A percentile compares a stretch with the other conserved stretches of the same genome.
These are phyloP conservation scores for Colletotrichum sp. DNA, from an alignment of 2,329 filamentous ascomycete genomes.

Conservation along the genomic window DNA sequence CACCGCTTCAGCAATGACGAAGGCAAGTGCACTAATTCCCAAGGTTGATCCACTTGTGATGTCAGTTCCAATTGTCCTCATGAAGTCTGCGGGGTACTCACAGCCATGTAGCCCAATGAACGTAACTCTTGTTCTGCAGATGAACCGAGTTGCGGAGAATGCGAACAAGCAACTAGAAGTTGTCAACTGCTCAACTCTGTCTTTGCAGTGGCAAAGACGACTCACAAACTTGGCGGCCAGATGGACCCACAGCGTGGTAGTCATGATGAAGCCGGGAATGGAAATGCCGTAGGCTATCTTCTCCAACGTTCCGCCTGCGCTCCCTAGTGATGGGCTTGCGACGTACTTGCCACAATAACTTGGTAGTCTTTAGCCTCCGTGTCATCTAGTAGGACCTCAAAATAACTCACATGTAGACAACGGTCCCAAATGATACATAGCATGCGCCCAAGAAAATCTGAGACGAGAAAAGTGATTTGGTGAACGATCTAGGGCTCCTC, in stretches of 20 bases:
- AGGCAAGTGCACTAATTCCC: conserved; percentile 21
- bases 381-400: neutral
- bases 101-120: conserved; percentile 40
- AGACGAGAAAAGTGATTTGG: neutral
- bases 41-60: conserved; percentile 22
- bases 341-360: conserved; percentile 59
- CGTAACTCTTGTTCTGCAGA: conserved; percentile 34
- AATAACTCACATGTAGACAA: neutral
- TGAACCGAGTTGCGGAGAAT: conserved; percentile 38
- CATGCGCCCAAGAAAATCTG: neutral
- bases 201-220: neutral
- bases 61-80: neutral
- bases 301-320: conserved; percentile 25
- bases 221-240: conserved; percentile 27
- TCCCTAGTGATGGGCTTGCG: conserved; percentile 63
- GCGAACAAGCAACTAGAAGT: conserved; percentile 35
- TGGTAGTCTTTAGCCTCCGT: neutral
- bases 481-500: neutral
- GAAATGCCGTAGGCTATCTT: conserved; percentile 26
- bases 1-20: conserved; percentile 26
- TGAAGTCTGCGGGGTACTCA: neutral
- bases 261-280: conserved; percentile 27
- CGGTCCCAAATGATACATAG: neutral
- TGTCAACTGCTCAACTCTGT: neutral
- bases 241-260: conserved; percentile 23